These are phyloP conservation scores for Fistulinella prunicolor DNA, from an alignment of 768 basidiomycete genomes.

Conservation along the genomic window DNA sequence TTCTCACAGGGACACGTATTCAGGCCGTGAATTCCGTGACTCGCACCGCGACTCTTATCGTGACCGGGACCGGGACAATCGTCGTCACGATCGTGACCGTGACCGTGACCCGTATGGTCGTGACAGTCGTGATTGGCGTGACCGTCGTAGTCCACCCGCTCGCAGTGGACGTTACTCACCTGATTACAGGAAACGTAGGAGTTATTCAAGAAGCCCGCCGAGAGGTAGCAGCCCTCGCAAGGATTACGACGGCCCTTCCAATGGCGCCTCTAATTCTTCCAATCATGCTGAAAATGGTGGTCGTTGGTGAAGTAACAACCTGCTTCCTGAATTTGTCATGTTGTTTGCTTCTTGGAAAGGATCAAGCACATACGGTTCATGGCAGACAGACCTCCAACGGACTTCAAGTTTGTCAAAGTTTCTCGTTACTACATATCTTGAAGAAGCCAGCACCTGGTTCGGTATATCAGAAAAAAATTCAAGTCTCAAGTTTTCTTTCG, in stretches of 20 bases:
- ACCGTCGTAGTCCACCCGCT: conserved; percentile 73
- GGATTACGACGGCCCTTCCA: conserved; percentile 46
- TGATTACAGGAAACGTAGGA: conserved; percentile 70
- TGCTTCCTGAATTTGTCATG: conserved; percentile 20
- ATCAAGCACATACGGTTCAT: conserved; percentile 43
- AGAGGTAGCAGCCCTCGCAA: conserved; percentile 60
- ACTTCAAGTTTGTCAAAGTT: conserved; percentile 50
- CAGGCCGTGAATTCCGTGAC: conserved; percentile 44
- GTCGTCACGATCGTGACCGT: conserved; percentile 41
- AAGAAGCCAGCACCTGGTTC: conserved; percentile 47
- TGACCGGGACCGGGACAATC: conserved; percentile 46
- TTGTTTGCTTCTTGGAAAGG: conserved; percentile 34
- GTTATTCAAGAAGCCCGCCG: conserved; percentile 79
- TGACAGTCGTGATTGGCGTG: conserved; percentile 73
- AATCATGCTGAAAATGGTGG: conserved; percentile 42
- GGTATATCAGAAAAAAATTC: conserved; percentile 55
- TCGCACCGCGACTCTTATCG: conserved; percentile 43
- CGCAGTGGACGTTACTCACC: conserved; percentile 71
- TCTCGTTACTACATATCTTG: conserved; percentile 47
- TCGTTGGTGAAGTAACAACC: conserved; percentile 56
- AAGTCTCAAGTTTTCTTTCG: conserved; percentile 68
- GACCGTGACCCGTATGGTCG: conserved; percentile 67
- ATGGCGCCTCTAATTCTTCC: conserved; percentile 34
- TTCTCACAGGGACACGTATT: conserved; percentile 44
- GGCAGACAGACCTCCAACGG: conserved; percentile 36